Percentiles rank a stretch among this genome's conserved stretches.
Evolutionary conservation across 805 yeast species (phyloP).

Genomic region (Saccharomycopsis guyanensis): DNA sequence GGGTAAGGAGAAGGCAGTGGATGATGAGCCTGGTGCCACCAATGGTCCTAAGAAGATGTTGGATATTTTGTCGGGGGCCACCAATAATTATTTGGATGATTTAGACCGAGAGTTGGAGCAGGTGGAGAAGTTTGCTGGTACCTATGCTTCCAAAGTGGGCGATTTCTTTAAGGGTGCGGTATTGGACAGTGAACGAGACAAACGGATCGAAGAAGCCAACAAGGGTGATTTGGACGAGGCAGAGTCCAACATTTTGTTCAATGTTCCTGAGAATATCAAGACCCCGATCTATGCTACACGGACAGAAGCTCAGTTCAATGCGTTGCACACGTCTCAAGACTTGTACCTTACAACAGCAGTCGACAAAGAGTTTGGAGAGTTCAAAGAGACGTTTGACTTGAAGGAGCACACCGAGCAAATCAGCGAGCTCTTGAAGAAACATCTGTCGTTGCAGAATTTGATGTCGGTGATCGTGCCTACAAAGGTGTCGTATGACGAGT

Average conservation of each 20-base stretch:
- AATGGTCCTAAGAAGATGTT: constrained; percentile 26
- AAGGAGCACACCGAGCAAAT: constrained; percentile 45
- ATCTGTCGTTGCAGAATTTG: constrained; percentile 45
- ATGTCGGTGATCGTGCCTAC: constrained; percentile 65
- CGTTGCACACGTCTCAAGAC: constrained; percentile 42
- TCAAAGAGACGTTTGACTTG: constrained; percentile 33
- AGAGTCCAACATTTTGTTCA: constrained; percentile 37
- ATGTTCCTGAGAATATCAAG: constrained; percentile 32
- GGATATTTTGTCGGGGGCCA: constrained; percentile 29
- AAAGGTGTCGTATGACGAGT: constrained; percentile 45
- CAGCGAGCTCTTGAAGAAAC: constrained; percentile 37
- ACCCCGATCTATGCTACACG: constrained; percentile 40
- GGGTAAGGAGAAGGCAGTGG: constrained; percentile 22
- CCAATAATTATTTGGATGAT: constrained; percentile 60
- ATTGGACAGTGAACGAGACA: constrained; percentile 25
- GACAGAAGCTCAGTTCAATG: constrained; percentile 55
- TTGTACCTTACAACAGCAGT: constrained; percentile 32
- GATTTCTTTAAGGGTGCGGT: constrained; percentile 41
- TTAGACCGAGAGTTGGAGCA: constrained; percentile 68
- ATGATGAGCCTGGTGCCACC: neutral
- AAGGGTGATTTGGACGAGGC: constrained; percentile 27
- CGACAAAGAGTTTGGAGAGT: constrained; percentile 31
- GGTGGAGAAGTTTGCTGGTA: constrained; percentile 63
- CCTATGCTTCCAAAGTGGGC: constrained; percentile 51
- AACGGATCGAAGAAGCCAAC: constrained; percentile 24